Base-by-base conservation (phyloP, 495 filamentous ascomycete species). In the Aspergillus diversus region DNA sequence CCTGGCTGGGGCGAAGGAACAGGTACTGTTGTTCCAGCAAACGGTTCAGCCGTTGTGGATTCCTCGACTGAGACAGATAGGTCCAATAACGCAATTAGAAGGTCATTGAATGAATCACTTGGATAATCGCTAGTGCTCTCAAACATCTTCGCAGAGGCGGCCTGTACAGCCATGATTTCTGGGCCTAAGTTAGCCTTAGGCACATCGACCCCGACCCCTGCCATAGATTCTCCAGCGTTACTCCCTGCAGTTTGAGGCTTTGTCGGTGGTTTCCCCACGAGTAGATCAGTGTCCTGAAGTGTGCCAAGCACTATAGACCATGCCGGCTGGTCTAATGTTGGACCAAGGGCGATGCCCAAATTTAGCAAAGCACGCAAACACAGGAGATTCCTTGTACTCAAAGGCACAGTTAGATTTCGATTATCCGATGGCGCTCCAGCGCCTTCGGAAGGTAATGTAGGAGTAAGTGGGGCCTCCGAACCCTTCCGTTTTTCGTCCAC, bases 241-340 rank as follows among this genome's bases (percentile, higher is more conserved):
- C 64, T 71, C 60, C 69, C 49, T 12, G 72, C 68, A 54, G 51
- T 52, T 57, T 66, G 77, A 66, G 64, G 70, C 52, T 73, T 76
- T 71, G 71, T 69, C 0, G 75, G 76, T 1, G 83, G 79, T 15
- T 84, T 80, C 54, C 90, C 91, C 55, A 97, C 81, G 13, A 97
- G 85, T 52, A 94, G 84, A 69, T 97, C 94, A 7, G 93, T 93
- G 71, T 97, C 90, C 66, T 96, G 91, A 5, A 98, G 79, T 0
- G 92, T 96, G 64, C 97, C 93, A 3, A 98, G 79, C 17, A 98
- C 77, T 58, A 99, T 97, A 1, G 86, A 86, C 92, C 94, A 98
- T 31, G 93, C 90, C 16, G 82, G 81, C 65, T 78, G 73, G 34
- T 89, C 89, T 16, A 99, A 79, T 5, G 91, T 94, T 6, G 95